Base-by-base conservation (phyloP, 148 eudicot species). In the Spergularia bocconei region DNA sequence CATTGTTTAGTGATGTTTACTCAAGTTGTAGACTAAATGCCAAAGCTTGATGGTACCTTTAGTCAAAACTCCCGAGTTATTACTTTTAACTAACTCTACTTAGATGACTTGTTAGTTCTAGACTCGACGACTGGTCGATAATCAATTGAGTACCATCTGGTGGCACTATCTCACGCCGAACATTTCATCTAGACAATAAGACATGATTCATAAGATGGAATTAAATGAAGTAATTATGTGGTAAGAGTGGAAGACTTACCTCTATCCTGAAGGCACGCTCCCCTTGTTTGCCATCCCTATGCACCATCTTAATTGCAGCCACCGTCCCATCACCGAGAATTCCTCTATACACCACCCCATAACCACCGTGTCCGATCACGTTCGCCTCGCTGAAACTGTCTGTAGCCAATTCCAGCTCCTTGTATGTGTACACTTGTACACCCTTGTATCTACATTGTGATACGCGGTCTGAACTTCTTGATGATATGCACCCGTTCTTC, bases 191-290 rank as follows among this genome's bases (percentile, higher is more conserved):
- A 29, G 2, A 29, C 36, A 29, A 29, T 29, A 29, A 29, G 36
- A 29, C 36, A 29, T 29, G 36, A 29, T 29, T 2, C 36, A 29
- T 29, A 29, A 29, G 36, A 29, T 53, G 36, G 58, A 21, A 77
- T 12, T 68, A 72, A 73, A 73, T 69, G 80, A 69, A 71, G 15
- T 36, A 3, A 53, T 44, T 6, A 44, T 3, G 25, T 23, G 36
- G 36, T 29, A 29, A n/a, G n/a, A n/a, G n/a, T n/a, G n/a, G 1
- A 29, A 51, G 44, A 23, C 72, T 64, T 66, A 93, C 98, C 98
- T 94, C 91, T 47, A 85, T 81, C 69, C 96, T 84, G 80, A 95
- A 95, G 39, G 97, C 92, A 8, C 96, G 91, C 72, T 95, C 96
- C 44, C 92, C 91, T 71, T 85, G 91, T 77, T 89, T 95, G 21